Conservation (phyloP, 331 rosid species). For the Cydonia oblonga region DNA sequence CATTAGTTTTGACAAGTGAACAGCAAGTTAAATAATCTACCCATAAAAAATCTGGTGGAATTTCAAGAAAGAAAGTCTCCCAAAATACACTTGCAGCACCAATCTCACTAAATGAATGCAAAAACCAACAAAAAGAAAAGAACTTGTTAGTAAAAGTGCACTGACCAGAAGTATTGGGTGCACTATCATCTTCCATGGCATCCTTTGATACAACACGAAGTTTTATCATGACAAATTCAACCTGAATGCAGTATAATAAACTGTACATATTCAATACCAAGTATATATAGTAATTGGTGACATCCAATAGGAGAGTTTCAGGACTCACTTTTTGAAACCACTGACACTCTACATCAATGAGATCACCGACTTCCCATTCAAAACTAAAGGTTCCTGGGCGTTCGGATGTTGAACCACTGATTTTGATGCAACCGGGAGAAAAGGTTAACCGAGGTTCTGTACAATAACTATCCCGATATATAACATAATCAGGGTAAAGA, state of each 20-base stretch:
- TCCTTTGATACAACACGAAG: slow-evolving; percentile 44
- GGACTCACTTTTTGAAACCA: slow-evolving; percentile 58
- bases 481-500: slow-evolving; percentile 72
- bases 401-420: slow-evolving; percentile 39
- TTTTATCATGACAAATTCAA: slow-evolving; percentile 48
- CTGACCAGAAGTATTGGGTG: slow-evolving; percentile 48
- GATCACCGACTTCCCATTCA: slow-evolving; percentile 64
- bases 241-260: slow-evolving; percentile 41
- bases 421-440: slow-evolving; percentile 48
- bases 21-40: neutral
- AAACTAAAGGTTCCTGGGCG: slow-evolving; percentile 33
- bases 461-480: slow-evolving; percentile 58
- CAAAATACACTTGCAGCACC: neutral
- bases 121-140: slow-evolving; percentile 5
- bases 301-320: slow-evolving; percentile 4
- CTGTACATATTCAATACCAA: slow-evolving; percentile 4
- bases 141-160: slow-evolving; percentile 2
- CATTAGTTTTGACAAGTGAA: neutral
- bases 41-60: neutral
- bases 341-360: slow-evolving; percentile 48
- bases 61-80: neutral
- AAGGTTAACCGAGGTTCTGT: slow-evolving; percentile 46
- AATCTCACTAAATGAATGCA: neutral
- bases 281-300: slow-evolving; percentile 3
- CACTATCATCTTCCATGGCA: slow-evolving; percentile 26